These are phyloP conservation scores for Coprinopsis sp. DNA, from an alignment of 768 basidiomycete species.

Conservation along the genomic window DNA sequence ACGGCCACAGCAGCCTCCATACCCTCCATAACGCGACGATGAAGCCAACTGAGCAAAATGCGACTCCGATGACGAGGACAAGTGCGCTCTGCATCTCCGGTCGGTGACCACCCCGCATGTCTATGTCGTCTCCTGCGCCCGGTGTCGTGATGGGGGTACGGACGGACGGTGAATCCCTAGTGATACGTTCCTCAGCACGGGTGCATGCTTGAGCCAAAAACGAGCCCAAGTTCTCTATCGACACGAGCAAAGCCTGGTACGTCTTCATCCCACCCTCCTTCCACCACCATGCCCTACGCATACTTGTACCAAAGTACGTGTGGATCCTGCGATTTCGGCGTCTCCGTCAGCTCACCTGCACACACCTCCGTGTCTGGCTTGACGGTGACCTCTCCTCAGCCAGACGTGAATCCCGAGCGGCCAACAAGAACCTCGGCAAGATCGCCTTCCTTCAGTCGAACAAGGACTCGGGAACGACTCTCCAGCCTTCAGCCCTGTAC, in stretches of 20 bases:
- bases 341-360: conserved; percentile 65
- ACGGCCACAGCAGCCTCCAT: no score
- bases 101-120: conserved; percentile 95
- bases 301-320: conserved; percentile 38
- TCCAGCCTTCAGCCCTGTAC: no score
- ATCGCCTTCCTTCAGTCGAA: no score
- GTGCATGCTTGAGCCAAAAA: conserved; percentile 83
- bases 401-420: no score
- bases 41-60: conserved; percentile 67
- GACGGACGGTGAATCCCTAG: conserved; percentile 66
- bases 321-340: conserved; percentile 63
- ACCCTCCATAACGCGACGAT: conserved; percentile 50
- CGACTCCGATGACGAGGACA: conserved; percentile 47
- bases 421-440: no score
- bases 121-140: conserved; percentile 90
- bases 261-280: conserved; percentile 3
- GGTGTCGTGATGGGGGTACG: conserved; percentile 96
- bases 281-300: neutral
- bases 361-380: conserved; percentile 92
- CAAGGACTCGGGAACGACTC: no score
- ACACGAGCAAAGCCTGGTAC: conserved; percentile 82
- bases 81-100: conserved; percentile 87
- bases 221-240: no score
- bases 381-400: conserved; percentile 85
- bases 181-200: conserved; percentile 89